These are phyloP conservation scores for Gorgonomyces haynaldii DNA, from an alignment of 192 early-diverging fungal species.

Conservation along the genomic window DNA sequence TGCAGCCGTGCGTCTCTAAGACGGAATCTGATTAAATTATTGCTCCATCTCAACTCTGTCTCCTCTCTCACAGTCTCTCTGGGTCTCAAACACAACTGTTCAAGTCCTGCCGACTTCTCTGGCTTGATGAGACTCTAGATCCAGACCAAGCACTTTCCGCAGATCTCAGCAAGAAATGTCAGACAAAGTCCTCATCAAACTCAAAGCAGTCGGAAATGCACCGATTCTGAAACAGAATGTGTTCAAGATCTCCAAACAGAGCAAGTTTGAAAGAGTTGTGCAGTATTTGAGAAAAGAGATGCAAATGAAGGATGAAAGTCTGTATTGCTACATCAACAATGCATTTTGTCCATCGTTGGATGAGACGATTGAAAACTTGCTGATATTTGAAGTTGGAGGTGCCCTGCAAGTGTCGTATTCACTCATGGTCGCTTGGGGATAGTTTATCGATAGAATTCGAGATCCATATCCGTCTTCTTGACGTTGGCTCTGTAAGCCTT, in stretches of 20 bases:
- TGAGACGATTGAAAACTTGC: not conserved
- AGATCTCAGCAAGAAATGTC: no score
- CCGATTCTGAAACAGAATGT: constrained; percentile 8
- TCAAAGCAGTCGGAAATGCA: constrained; percentile 6
- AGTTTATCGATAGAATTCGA: constrained; percentile 92
- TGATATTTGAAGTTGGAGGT: not conserved
- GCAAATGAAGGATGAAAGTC: not conserved
- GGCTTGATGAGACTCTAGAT: no score
- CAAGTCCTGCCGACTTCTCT: no score
- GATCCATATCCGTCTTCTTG: constrained; percentile 87
- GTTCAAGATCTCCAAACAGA: constrained; percentile 1
- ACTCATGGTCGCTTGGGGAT: constrained; percentile 1
- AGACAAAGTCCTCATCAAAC: constrained; percentile 5
- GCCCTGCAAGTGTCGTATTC: constrained; percentile 1
- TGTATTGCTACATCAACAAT: constrained; percentile 1
- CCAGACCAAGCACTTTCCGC: no score
- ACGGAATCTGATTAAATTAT: no score
- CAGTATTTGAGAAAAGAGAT: constrained; percentile 5
- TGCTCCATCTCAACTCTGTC: no score
- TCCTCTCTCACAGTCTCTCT: no score
- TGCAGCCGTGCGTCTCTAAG: no score
- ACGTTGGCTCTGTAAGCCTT: constrained; percentile 90
- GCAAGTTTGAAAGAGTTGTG: not conserved
- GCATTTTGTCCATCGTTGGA: not conserved
- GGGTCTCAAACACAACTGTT: no score